Evolutionary conservation across 371 early-diverging fungal genomes (phyloP).

Genomic region (Syncephalastrum monosporum): DNA sequence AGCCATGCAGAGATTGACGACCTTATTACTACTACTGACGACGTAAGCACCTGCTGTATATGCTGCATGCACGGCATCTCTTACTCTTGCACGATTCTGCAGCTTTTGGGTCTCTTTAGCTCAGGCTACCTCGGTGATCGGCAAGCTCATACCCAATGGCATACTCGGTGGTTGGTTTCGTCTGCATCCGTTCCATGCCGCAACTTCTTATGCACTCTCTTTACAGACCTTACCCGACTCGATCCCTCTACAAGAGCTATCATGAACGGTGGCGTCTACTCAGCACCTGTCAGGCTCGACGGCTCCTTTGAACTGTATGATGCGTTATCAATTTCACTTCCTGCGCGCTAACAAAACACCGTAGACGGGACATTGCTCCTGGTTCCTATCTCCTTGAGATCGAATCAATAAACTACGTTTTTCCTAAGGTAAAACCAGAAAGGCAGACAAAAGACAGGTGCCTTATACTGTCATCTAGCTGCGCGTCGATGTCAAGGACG

Average conservation of each 20-base stretch:
- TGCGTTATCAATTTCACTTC: not conserved
- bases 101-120: no score
- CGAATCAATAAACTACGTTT: conserved; percentile 42
- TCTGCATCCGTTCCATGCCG: not conserved
- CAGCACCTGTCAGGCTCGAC: conserved; percentile 16
- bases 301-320: conserved; percentile 30
- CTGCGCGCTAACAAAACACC: not conserved
- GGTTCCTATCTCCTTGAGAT: conserved; percentile 50
- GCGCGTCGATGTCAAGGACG: conserved; percentile 41
- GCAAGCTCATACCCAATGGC: no score
- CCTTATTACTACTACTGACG: no score
- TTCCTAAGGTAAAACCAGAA: conserved; percentile 32
- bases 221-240: conserved; percentile 11
- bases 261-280: conserved; percentile 24
- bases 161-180: not conserved
- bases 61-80: no score
- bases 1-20: no score
- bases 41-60: no score
- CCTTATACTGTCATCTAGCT: conserved; percentile 18
- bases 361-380: conserved; percentile 19
- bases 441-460: not conserved
- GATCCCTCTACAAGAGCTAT: conserved; percentile 20
- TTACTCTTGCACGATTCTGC: no score
- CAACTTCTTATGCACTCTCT: not conserved
- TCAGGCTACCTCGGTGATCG: no score